Base-by-base conservation (phyloP, 2,329 filamentous ascomycete genomes). In the Colletotrichum destructivum region DNA sequence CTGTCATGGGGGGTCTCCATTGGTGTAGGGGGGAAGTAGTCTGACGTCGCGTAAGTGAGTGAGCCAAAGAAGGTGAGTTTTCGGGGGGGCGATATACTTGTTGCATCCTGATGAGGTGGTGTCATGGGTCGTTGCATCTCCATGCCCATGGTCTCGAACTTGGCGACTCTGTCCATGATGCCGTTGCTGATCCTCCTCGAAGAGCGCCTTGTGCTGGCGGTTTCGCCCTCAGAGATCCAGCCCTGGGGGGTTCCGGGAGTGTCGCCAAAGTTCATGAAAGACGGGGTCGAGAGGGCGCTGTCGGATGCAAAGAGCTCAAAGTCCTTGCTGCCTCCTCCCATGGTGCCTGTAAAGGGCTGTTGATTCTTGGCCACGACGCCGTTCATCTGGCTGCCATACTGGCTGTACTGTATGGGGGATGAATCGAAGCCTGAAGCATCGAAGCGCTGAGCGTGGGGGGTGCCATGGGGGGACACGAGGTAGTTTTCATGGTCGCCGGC, bases 21-120 rank as follows among this genome's bases (percentile, higher is more conserved):
- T 64, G 92, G 92, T 38, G 92, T 94, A 56, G 91, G 88, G 69
- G 92, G 92, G 74, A 89, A 89, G 76, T 90, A 91, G 75, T 84
- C 91, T 91, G 70, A 63, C 42, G 11, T 31, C 16, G 23, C 23
- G 74, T 83, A 54, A 77, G 77, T 56, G 16, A 46, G n/a, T 44
- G 40, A 23, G 11, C 2, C 2, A 11, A 38, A 38, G 6, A 12
- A 2, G 9, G 2, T 40, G 18, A 31, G 21, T 26, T 12, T 26
- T 42, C 49, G 23, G 11, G 26, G 26, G 23, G n/a, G 15, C 2
- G 21, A 80, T 90, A 83, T 84, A 93, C 92, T 85, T 76, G 84
- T 83, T 77, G 82, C 85, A 81, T 88, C 88, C 81, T 91, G 89
- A 74, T 85, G 87, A 74, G 86, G 86, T 69, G 91, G 92, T 68